Evolutionary conservation across 441 rosid genomes (phyloP).

Genomic region (Eruca vesicaria): DNA sequence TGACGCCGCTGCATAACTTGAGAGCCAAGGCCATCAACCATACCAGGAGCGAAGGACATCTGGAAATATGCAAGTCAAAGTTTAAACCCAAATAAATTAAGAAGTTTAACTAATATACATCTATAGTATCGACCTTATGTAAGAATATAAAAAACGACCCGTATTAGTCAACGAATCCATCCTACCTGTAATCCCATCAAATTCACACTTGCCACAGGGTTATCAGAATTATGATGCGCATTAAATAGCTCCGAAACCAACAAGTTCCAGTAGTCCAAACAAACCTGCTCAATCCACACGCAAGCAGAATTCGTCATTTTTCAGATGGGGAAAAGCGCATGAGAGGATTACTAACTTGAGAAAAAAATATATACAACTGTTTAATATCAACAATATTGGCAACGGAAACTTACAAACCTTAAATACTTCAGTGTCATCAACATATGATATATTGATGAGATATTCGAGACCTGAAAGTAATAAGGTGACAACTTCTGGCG

Average conservation of each 20-base stretch:
- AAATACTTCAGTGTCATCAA: slow-evolving; percentile 99
- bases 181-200: slow-evolving; percentile 90
- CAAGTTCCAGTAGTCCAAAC: slow-evolving; percentile 98
- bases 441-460: slow-evolving; percentile 88
- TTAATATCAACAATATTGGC: not conserved
- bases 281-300: slow-evolving; percentile 62
- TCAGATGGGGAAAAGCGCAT: slow-evolving; percentile 9
- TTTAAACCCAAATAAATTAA: slow-evolving; percentile 19
- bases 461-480: slow-evolving; percentile 89
- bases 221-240: slow-evolving; percentile 81
- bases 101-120: not conserved
- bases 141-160: not conserved
- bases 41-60: slow-evolving; percentile 75
- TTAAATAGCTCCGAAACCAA: slow-evolving; percentile 93
- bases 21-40: slow-evolving; percentile 89
- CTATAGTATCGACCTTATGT: not conserved
- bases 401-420: slow-evolving; percentile 54
- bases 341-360: not conserved
- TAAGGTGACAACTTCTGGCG: slow-evolving; percentile 66
- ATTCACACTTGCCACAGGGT: slow-evolving; percentile 73
- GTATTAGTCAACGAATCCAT: slow-evolving; percentile 14
- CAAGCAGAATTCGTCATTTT: slow-evolving; percentile 7
- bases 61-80: slow-evolving; percentile 38
- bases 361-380: not conserved
- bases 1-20: slow-evolving; percentile 88